Evolutionary conservation across 305 asterid genomes (phyloP), one percentile per base, ranked within the genome.

Genomic region (Nicotiana rustica): DNA sequence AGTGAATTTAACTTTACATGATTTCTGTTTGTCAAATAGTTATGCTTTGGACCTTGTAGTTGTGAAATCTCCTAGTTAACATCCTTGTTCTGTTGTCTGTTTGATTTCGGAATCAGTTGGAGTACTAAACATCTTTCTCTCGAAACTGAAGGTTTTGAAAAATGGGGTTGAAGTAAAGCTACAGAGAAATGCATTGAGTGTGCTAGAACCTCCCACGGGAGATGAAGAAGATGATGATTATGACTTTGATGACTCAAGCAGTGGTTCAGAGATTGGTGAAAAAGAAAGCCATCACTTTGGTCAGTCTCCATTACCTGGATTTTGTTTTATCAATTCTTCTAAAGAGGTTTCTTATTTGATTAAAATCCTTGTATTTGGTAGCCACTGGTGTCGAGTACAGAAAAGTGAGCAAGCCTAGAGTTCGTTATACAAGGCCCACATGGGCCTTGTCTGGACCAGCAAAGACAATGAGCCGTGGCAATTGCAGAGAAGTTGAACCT

Each of bases 111-210:
- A 52, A 29, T 49, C 21, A 14, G 25, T 76, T 80, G 10, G 64
- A 44, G 52, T 61, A 14, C 25, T 73, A 10, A 36, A 61, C 73
- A 65, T 31, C 61, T 15, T 52, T 80, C 13, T 85, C 60, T 81
- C 47, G 75, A 15, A 49, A 56, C 71, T 65, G 7, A 79, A 96
- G 99, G 99, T 94, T 73, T 84, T 96, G 90, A 96, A 93, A 89
- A 96, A 96, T 85, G 99, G 99, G 13, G 97, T 91, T 82, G 99
- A 96, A 87, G 99, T 94, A 73, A 94, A 94, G 89, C 97, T 96
- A 81, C 99, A 96, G 87, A 85, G 98, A 81, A 96, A 96, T 88
- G 99, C 99, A 38, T 87, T 96, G 89, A 94, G 98, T 55, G 98
- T 96, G 67, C 80, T 96, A 85, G 98, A 96, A 83, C 95, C 91